Evolutionary conservation across 805 yeast genomes (phyloP).

Genomic region (Schwanniomyces sp.): DNA sequence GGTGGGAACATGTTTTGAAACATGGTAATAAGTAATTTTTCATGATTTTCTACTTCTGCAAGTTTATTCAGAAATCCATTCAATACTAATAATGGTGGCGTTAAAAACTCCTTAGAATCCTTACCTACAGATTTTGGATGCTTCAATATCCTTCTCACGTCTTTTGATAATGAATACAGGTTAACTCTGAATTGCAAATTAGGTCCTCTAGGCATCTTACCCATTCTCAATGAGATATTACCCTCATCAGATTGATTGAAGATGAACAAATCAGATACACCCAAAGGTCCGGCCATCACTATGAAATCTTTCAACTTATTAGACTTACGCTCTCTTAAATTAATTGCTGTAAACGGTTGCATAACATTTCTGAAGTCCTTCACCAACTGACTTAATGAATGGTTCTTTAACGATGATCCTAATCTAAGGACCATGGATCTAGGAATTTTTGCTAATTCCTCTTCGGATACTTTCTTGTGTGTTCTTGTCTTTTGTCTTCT

Average conservation of each 20-base stretch:
- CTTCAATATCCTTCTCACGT: slow-evolving; percentile 65
- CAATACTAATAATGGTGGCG: slow-evolving; percentile 89
- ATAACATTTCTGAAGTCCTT: slow-evolving; percentile 83
- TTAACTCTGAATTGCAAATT: slow-evolving; percentile 79
- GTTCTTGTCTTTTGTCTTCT: slow-evolving; percentile 77
- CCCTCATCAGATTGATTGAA: slow-evolving; percentile 85
- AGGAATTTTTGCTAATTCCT: slow-evolving; percentile 73
- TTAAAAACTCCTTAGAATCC: slow-evolving; percentile 59
- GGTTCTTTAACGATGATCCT: slow-evolving; percentile 75
- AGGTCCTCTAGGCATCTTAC: slow-evolving; percentile 93
- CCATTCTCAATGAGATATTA: slow-evolving; percentile 76
- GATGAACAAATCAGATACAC: slow-evolving; percentile 83
- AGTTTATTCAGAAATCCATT: slow-evolving; percentile 80
- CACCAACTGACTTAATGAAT: slow-evolving; percentile 80
- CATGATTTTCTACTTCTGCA: slow-evolving; percentile 62
- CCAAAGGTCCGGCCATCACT: slow-evolving; percentile 98
- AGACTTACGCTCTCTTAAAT: slow-evolving; percentile 78
- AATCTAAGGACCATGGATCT: slow-evolving; percentile 91
- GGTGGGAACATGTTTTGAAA: slow-evolving; percentile 97
- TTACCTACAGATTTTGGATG: slow-evolving; percentile 77
- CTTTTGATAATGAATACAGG: slow-evolving; percentile 79
- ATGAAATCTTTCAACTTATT: slow-evolving; percentile 88
- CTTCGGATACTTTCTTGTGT: slow-evolving; percentile 65
- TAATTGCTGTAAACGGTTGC: slow-evolving; percentile 97
- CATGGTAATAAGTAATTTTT: slow-evolving; percentile 80